Evolutionary conservation across 2,329 filamentous ascomycete genomes (phyloP).

Genomic region (Knufia fluminis): DNA sequence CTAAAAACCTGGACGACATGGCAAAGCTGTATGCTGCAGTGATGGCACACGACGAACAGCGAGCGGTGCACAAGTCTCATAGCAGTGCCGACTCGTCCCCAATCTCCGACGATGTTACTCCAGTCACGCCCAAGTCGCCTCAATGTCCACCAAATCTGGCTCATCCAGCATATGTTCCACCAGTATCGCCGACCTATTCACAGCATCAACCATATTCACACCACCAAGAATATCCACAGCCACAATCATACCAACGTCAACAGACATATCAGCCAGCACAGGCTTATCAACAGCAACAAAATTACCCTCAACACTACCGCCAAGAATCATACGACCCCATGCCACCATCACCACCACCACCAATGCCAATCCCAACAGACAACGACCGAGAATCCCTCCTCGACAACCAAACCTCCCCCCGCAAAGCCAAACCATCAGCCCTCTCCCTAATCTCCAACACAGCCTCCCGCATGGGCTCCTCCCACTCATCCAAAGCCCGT

Average conservation of each 20-base stretch:
- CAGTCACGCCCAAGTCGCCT: slow-evolving; percentile 5
- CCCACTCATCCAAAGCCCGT: slow-evolving; percentile 35
- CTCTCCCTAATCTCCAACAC: slow-evolving; percentile 31
- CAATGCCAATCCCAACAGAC: slow-evolving; percentile 11
- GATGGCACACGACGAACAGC: slow-evolving; percentile 69
- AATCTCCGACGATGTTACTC: slow-evolving; percentile 11
- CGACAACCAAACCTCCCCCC: slow-evolving; percentile 25
- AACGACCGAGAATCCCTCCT: slow-evolving; percentile 4
- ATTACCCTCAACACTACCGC: neutral
- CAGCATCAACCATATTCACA: neutral
- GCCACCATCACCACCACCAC: slow-evolving; percentile 9
- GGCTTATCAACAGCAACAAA: neutral
- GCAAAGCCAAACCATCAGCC: slow-evolving; percentile 32
- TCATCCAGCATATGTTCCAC: slow-evolving; percentile 14
- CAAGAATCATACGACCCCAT: slow-evolving; percentile 5
- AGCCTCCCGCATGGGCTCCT: slow-evolving; percentile 30
- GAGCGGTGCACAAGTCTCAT: slow-evolving; percentile 18
- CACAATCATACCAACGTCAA: no score
- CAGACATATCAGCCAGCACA: no score
- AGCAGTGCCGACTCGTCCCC: slow-evolving; percentile 18
- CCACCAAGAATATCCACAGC: no score
- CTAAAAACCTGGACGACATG: slow-evolving; percentile 70
- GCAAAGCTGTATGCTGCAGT: slow-evolving; percentile 87
- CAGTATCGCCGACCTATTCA: slow-evolving; percentile 14
- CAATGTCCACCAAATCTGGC: slow-evolving; percentile 15